These are phyloP conservation scores for Camellia lanceoleosa DNA, from an alignment of 148 eudicot genomes.

Conservation along the genomic window DNA sequence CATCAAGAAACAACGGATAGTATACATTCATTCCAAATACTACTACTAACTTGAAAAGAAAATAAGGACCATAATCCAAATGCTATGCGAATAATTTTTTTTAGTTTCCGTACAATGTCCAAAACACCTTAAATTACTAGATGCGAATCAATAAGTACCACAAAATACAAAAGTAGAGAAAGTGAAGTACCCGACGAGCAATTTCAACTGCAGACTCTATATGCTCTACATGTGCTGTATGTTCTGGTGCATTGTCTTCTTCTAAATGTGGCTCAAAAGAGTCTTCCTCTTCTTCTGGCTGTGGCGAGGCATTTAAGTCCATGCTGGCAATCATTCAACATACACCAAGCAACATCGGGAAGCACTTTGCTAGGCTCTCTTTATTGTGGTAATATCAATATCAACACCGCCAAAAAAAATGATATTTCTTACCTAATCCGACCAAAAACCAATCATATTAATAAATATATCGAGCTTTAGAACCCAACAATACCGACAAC, in stretches of 20 bases:
- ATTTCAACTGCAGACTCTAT: conserved; percentile 62
- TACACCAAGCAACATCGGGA: conserved; percentile 23
- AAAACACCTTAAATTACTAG: conserved; percentile 43
- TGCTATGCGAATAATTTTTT: not conserved
- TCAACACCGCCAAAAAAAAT: not conserved
- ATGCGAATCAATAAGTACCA: conserved; percentile 34
- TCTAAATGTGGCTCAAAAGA: conserved; percentile 46
- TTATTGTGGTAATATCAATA: not conserved
- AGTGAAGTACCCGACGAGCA: conserved; percentile 62
- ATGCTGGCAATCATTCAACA: conserved; percentile 52
- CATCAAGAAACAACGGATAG: not conserved
- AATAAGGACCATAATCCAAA: not conserved
- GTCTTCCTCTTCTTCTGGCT: conserved; percentile 90
- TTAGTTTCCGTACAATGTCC: not conserved
- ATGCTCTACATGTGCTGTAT: conserved; percentile 32
- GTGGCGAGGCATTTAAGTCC: conserved; percentile 92
- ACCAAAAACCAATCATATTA: not conserved
- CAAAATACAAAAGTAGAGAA: conserved; percentile 1
- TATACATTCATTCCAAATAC: not conserved
- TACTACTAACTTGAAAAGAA: not conserved
- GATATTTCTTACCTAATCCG: not conserved
- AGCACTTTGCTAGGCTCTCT: conserved; percentile 8
- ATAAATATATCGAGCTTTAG: not conserved
- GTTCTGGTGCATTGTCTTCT: conserved; percentile 45
- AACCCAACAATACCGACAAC: not conserved